Base-by-base conservation (phyloP, 2,329 filamentous ascomycete species). In the Apiospora aurea region DNA sequence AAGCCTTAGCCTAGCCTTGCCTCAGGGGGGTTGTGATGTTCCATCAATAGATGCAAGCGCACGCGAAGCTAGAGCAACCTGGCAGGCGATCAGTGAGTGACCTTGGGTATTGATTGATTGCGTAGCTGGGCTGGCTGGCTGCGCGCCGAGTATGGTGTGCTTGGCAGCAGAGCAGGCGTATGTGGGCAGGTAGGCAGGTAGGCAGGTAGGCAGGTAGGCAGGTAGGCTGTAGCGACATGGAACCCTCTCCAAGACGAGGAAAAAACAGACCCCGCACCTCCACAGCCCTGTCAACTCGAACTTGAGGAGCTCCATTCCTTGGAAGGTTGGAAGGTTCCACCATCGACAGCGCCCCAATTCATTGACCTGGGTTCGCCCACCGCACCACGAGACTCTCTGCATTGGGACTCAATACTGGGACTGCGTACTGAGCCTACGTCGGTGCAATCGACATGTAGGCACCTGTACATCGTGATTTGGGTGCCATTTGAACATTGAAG, bases 11-110 rank as follows among this genome's bases (percentile, higher is more conserved):
- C 16, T 21, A 57, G 51, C 51, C 51, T 29, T 57, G 34, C 51
- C 6, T 34, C 34, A 53, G 51, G 51, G 51, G 51, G 16, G 14
- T 34, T 8, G 51, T 29, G 51, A 38, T 61, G 38, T 61, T 21
- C 53, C 29, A 34, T 61, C 53, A 34, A 61, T 61, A 21, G 26
- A 34, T 61, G 53, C 53, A 61, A 61, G 24, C 7, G 51, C 14
- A 57, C 34, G 53, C 53, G 53, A 61, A 61, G 53, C 53, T 61
- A 61, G 53, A 61, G 34, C 53, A 61, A 61, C 53, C 53, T 61
- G 26, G 53, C 29, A 34, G 53, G 26, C 29, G 53, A 61, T 61
- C 53, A 61, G 29, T n/a, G 53, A 61, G 29, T n/a, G 53, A 61
- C 26, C 26, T 61, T 34, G 53, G 53, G 34, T 38, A 61, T 61